Percentiles rank a stretch among this genome's conserved stretches.
Evolutionary conservation across 805 yeast species (phyloP).

Genomic region (Sungouiozyma intestinalis): DNA sequence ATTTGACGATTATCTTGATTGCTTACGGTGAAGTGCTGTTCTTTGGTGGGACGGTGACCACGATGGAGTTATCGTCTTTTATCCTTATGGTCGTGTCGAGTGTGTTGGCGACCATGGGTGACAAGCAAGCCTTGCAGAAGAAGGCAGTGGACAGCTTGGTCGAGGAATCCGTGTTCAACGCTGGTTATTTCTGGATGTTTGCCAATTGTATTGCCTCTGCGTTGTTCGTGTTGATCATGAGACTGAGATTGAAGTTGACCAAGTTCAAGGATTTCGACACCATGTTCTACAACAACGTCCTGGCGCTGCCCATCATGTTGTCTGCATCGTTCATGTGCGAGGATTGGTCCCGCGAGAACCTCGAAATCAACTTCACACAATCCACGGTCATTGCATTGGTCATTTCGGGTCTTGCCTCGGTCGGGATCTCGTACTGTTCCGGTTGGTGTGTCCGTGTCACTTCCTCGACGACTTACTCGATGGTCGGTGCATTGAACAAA

Average conservation of each 20-base stretch:
- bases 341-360: slow-evolving; percentile 84
- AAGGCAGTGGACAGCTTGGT: slow-evolving; percentile 25
- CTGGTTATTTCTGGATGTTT: slow-evolving; percentile 97
- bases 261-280: slow-evolving; percentile 96
- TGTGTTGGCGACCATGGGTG: slow-evolving; percentile 92
- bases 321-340: slow-evolving; percentile 68
- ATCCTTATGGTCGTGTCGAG: slow-evolving; percentile 89
- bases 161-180: slow-evolving; percentile 34
- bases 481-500: slow-evolving; percentile 99
- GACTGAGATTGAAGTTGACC: slow-evolving; percentile 95
- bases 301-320: slow-evolving; percentile 83
- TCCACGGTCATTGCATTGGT: slow-evolving; percentile 68
- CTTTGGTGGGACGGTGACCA: slow-evolving; percentile 88
- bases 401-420: slow-evolving; percentile 87
- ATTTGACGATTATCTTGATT: slow-evolving; percentile 88
- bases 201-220: slow-evolving; percentile 91
- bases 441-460: slow-evolving; percentile 99
- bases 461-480: slow-evolving; percentile 94
- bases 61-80: slow-evolving; percentile 85
- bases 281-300: slow-evolving; percentile 93
- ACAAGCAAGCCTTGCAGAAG: slow-evolving; percentile 31
- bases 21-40: slow-evolving; percentile 97
- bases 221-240: slow-evolving; percentile 84
- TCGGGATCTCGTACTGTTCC: slow-evolving; percentile 96
- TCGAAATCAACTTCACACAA: slow-evolving; percentile 66